These are phyloP conservation scores for Hymenoscyphus repandus DNA, from an alignment of 2,329 filamentous ascomycete species.

Conservation along the genomic window DNA sequence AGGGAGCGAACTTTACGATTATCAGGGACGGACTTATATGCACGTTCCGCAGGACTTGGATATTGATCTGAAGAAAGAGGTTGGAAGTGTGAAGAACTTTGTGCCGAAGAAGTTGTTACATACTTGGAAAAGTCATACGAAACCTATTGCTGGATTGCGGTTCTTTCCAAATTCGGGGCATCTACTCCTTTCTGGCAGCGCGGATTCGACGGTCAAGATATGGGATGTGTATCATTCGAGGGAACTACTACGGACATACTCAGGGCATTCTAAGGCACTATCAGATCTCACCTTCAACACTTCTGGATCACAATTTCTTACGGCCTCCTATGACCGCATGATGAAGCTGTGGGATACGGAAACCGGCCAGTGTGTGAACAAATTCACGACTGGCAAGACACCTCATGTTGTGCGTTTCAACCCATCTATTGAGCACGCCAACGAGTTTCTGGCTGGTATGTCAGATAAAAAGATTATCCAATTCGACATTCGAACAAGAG, in stretches of 20 bases:
- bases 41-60: slow-evolving; percentile 90
- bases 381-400: slow-evolving; percentile 90
- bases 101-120: slow-evolving; percentile 92
- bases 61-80: slow-evolving; percentile 76
- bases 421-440: slow-evolving; percentile 66
- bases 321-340: slow-evolving; percentile 86
- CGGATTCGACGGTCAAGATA: slow-evolving; percentile 86
- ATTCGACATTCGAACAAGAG: slow-evolving; percentile 76
- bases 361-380: slow-evolving; percentile 79
- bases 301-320: slow-evolving; percentile 79
- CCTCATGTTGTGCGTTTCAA: slow-evolving; percentile 95
- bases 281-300: slow-evolving; percentile 86
- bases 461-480: slow-evolving; percentile 99
- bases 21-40: slow-evolving; percentile 96
- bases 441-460: slow-evolving; percentile 95
- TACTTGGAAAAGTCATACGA: slow-evolving; percentile 79
- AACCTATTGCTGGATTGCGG: slow-evolving; percentile 80
- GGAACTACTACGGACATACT: slow-evolving; percentile 85
- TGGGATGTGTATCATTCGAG: slow-evolving; percentile 91
- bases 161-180: slow-evolving; percentile 90
- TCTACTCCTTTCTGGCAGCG: slow-evolving; percentile 80
- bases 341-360: slow-evolving; percentile 99
- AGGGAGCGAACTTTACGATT: slow-evolving; percentile 78
- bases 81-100: slow-evolving; percentile 77
- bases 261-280: slow-evolving; percentile 82